Base-by-base conservation (phyloP, 2,329 filamentous ascomycete genomes). In the Celoporthe dispersa region DNA sequence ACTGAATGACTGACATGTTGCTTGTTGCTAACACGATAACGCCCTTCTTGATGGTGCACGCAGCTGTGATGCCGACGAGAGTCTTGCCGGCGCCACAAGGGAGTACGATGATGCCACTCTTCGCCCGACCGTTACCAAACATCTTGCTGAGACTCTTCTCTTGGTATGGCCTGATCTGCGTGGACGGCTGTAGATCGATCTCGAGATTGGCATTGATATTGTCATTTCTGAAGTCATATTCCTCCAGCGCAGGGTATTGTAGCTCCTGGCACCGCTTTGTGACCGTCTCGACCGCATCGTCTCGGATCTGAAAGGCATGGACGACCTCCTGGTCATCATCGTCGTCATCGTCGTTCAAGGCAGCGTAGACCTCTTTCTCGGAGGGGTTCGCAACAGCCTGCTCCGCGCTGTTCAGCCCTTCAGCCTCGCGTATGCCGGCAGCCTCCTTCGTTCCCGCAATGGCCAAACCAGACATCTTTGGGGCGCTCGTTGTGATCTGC, bases 121-220 rank as follows among this genome's bases (percentile, higher is more conserved):
- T 96, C 19, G 96, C 96, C 81, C 96, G 91, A 64, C 95, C 95
- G 78, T 99, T 99, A 78, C 96, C 95, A 79, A 99, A 99, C 96
- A 99, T 99, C 81, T 99, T 99, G 83, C 93, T 97, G 12, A 99
- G 84, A 74, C 94, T 97, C 82, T 98, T 97, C 80, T 99, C 96
- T 79, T 99, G 96, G 76, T 99, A 99, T 72, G 97, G 83, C 78
- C 95, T 90, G 78, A 98, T 98, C 77, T 95, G 92, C 0, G 94
- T 95, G 69, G 91, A 91, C 0, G 95, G 94, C 75, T 92, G 92
- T 64, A 98, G 84, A 79, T 98, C 95, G 75, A 99, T 99, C 69
- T 98, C 94, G 48, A 99, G 84, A 65, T 93, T 97, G 0, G 95
- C 89, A 76, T 98, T 99, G 75, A 90, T 87, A 71, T 92, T 89